Conservation (phyloP, 768 basidiomycete genomes). For the Suillus americanus region DNA sequence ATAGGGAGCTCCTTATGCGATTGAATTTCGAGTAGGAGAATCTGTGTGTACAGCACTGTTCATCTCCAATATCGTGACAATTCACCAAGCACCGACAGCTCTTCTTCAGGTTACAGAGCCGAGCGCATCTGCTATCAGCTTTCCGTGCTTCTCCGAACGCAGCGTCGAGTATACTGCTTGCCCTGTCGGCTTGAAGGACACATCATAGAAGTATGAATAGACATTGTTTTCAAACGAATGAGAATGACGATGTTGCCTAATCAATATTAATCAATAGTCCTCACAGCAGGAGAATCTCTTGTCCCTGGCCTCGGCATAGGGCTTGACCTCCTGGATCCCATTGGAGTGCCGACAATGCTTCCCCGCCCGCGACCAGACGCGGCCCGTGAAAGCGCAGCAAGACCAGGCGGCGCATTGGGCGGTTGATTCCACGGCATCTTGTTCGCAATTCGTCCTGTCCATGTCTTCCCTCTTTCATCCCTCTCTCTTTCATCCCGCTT, state of each 20-base stretch:
- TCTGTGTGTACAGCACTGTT: neutral
- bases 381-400: slow-evolving; percentile 20
- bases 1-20: neutral
- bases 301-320: slow-evolving; percentile 31
- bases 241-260: neutral
- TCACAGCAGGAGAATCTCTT: slow-evolving; percentile 24
- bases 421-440: slow-evolving; percentile 28
- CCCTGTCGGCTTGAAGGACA: neutral
- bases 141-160: neutral
- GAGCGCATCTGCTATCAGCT: neutral
- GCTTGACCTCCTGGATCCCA: slow-evolving; percentile 32
- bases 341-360: slow-evolving; percentile 30
- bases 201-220: neutral
- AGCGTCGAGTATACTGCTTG: neutral
- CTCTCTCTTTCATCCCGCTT: slow-evolving; percentile 65
- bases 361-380: slow-evolving; percentile 25
- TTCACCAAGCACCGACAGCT: neutral
- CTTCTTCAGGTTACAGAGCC: neutral
- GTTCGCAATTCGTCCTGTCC: slow-evolving; percentile 29
- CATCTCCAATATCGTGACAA: neutral
- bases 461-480: slow-evolving; percentile 28
- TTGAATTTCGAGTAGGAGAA: neutral
- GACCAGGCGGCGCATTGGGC: slow-evolving; percentile 8
- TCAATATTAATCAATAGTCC: slow-evolving; percentile 11
- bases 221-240: neutral